A percentile compares a stretch with the other conserved stretches of the same genome.
Conservation (phyloP, 805 yeast species). For the Wickerhamiella spandovensis region DNA sequence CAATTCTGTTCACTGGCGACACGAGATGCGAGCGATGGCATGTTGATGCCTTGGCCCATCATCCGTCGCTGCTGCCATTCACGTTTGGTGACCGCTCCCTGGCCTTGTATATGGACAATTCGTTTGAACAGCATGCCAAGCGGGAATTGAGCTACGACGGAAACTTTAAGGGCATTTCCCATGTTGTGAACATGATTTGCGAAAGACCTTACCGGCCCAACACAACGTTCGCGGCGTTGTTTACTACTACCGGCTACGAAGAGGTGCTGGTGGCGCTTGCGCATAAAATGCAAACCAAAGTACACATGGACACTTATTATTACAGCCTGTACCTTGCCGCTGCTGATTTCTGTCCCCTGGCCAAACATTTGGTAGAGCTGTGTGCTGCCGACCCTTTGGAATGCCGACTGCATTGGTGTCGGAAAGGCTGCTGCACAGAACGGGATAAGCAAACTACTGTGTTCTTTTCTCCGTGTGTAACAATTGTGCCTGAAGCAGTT, state of each 20-base stretch:
- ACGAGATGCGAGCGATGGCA: conserved; percentile 44
- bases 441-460: conserved; percentile 12
- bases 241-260: conserved; percentile 38
- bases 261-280: conserved; percentile 35
- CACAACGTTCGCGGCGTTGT: conserved; percentile 30
- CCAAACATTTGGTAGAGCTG: conserved; percentile 10
- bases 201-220: conserved; percentile 30
- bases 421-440: conserved; percentile 9
- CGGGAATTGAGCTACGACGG: conserved; percentile 35
- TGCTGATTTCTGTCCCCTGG: conserved; percentile 13
- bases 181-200: conserved; percentile 24
- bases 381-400: conserved; percentile 10
- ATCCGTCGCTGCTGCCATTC: conserved; percentile 33
- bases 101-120: conserved; percentile 41
- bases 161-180: conserved; percentile 31
- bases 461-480: conserved; percentile 9
- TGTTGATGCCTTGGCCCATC: conserved; percentile 27
- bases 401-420: conserved; percentile 19
- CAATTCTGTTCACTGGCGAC: conserved; percentile 45
- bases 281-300: conserved; percentile 14
- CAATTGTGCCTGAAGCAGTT: conserved; percentile 5
- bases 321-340: conserved; percentile 17
- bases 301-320: conserved; percentile 24
- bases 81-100: conserved; percentile 24
- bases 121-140: conserved; percentile 37